These are phyloP conservation scores for Hemisphaericaspora subhashii DNA, from an alignment of 1,139 yeast species.

Conservation along the genomic window DNA sequence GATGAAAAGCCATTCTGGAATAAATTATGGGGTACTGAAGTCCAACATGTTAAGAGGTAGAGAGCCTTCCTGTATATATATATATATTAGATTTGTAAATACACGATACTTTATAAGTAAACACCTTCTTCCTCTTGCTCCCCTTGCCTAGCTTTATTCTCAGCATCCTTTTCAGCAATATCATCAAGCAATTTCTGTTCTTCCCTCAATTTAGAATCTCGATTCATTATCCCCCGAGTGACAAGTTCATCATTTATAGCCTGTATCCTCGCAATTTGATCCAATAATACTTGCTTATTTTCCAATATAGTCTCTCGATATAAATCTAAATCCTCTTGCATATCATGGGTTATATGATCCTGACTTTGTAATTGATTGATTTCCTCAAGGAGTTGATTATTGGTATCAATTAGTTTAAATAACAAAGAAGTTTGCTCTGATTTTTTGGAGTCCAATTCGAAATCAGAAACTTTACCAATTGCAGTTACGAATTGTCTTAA, in stretches of 20 bases:
- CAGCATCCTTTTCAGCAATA: conserved; percentile 8
- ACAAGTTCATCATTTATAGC: conserved; percentile 26
- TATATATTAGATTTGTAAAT: conserved; percentile 12
- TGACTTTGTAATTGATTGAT: conserved; percentile 17
- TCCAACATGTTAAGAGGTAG: conserved; percentile 13
- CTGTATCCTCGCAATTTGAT: conserved; percentile 26
- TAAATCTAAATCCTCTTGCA: conserved; percentile 24
- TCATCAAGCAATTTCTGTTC: conserved; percentile 11
- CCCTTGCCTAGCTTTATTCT: conserved; percentile 6
- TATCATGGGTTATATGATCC: conserved; percentile 10
- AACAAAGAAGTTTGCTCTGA: conserved; percentile 16
- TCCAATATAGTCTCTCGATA: conserved; percentile 35
- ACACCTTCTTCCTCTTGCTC: conserved; percentile 13
- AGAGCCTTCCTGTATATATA: neutral
- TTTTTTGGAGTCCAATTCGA: conserved; percentile 13
- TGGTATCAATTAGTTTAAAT: conserved; percentile 33
- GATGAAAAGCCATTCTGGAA: conserved; percentile 47
- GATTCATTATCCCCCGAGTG: conserved; percentile 24
- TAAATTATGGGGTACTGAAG: conserved; percentile 43
- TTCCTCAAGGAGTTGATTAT: conserved; percentile 28
- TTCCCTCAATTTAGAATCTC: conserved; percentile 9
- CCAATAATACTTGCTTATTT: conserved; percentile 30
- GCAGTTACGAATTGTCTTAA: neutral
- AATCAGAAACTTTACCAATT: conserved; percentile 10
- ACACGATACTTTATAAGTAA: conserved; percentile 11